Evolutionary conservation across 495 filamentous ascomycete species (phyloP), one percentile per base, ranked within the genome.

Genomic region (Lasiosphaeriaceae sp.): DNA sequence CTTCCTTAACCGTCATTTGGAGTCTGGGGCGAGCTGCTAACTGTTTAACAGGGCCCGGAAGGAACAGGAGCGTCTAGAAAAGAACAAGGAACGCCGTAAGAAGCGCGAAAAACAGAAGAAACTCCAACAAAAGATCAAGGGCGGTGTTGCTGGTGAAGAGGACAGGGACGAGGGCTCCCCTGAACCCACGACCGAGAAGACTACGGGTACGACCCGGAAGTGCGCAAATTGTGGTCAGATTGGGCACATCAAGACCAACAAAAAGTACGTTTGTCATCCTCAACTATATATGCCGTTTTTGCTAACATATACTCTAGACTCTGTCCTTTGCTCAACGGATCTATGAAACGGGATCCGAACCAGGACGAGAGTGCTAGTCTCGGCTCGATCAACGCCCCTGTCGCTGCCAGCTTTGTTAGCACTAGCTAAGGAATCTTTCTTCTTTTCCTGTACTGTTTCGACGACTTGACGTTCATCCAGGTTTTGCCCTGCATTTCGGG

Each of bases 211-310:
- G 2, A 90, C 89, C 24, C 82, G 95, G 59, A 97, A 97, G 71
- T 99, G 94, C 66, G 93, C 95, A 23, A 97, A 96, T 71, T 99
- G 94, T 64, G 93, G 93, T 31, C 86, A 92, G 64, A 86, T 92
- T 20, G 94, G 94, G 22, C 94, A 99, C 65, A 99, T 99, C 80
- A 96, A 96, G 73, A 97, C 92, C n/a, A 97, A 97, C 77, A 94
- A 96, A 79, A 97, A 93, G 88, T 92, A 77, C 69, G 1, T 51
- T 51, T 41, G 11, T 35, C 21, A 43, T 59, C 39, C 34, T 31
- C 26, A 29, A 17, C 16, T 12, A 17, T 23, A 49, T 44, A 50
- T 46, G 11, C 31, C 14, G 21, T 48, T 26, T 64, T 54, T 64
- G 73, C 74, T 79, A 70, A 77, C 68, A 58, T 45, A 43, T 58